phyloP scores from a whole-genome alignment of 257 asterid genomes.

The Linaria vulgaris region DNA sequence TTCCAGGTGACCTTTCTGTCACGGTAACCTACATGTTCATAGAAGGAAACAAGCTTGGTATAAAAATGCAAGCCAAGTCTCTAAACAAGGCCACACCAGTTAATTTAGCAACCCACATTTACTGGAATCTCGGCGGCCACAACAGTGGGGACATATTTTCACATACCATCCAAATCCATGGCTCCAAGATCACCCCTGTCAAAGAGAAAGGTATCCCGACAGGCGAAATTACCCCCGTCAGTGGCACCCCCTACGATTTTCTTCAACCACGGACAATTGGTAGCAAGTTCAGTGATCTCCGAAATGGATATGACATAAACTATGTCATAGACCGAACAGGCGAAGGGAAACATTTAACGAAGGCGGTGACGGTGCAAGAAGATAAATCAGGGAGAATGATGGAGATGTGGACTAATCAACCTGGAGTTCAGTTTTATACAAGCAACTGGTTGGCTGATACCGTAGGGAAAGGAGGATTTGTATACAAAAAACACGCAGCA shows the following conservation, averaged over 20 bases:
- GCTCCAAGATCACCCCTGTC: conserved; percentile 62
- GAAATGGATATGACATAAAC: conserved; percentile 71
- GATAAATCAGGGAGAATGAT: conserved; percentile 59
- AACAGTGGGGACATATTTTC: conserved; percentile 59
- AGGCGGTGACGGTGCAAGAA: conserved; percentile 51
- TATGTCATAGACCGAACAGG: conserved; percentile 49
- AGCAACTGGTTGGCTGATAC: conserved; percentile 51
- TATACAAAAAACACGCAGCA: conserved; percentile 48
- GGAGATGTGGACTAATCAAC: conserved; percentile 84
- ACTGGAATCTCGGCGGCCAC: conserved; percentile 88
- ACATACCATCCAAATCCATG: conserved; percentile 54
- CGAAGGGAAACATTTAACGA: conserved; percentile 30
- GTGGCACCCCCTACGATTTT: conserved; percentile 63
- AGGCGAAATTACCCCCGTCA: conserved; percentile 46
- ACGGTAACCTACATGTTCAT: conserved; percentile 59
- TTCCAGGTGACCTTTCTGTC: conserved; percentile 64
- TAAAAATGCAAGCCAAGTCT: conserved; percentile 65
- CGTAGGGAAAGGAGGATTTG: conserved; percentile 56
- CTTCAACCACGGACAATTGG: conserved; percentile 47
- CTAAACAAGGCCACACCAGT: conserved; percentile 65
- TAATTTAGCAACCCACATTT: conserved; percentile 77
- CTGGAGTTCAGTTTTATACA: conserved; percentile 78
- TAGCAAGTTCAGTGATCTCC: conserved; percentile 40
- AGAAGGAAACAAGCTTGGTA: conserved; percentile 40
- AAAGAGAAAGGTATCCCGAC: conserved; percentile 65